Percentiles rank a stretch among this genome's conserved stretches.
Evolutionary conservation across 1,139 yeast species (phyloP).

Genomic region (Debaryomyces sp.): DNA sequence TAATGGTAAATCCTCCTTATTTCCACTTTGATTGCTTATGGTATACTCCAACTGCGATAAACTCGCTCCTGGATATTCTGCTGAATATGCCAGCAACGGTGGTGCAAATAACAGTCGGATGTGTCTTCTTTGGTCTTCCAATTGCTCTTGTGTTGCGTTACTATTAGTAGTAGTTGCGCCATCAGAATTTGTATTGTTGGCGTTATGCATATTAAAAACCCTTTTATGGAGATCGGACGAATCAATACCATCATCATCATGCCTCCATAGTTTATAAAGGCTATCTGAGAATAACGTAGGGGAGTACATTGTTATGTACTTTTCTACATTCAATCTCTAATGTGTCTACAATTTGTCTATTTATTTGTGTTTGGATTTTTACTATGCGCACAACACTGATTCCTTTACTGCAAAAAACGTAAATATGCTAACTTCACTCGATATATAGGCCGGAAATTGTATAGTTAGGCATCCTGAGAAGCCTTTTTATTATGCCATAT

Average conservation of each 20-base stretch:
- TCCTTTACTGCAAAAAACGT: neutral
- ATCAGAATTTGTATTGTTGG: slow-evolving; percentile 7
- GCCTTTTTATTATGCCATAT: neutral
- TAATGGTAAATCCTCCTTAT: slow-evolving; percentile 23
- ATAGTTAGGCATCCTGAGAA: neutral
- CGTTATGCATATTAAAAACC: slow-evolving; percentile 1
- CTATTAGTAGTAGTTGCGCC: slow-evolving; percentile 4
- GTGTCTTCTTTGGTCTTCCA: slow-evolving; percentile 23
- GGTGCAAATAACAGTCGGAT: slow-evolving; percentile 44
- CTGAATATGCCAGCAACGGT: slow-evolving; percentile 55
- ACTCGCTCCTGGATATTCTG: slow-evolving; percentile 53
- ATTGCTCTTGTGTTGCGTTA: slow-evolving; percentile 14
- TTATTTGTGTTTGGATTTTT: slow-evolving; percentile 4
- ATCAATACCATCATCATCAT: slow-evolving; percentile 10
- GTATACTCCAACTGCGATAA: slow-evolving; percentile 32
- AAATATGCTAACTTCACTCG: neutral
- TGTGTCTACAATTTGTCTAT: neutral
- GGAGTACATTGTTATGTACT: slow-evolving; percentile 38
- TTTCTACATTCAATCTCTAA: neutral
- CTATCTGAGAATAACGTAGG: slow-evolving; percentile 49
- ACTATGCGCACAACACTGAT: slow-evolving; percentile 1
- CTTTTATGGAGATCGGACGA: neutral
- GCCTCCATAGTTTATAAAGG: slow-evolving; percentile 45
- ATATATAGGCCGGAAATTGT: neutral
- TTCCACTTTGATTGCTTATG: slow-evolving; percentile 25